Percentiles rank a stretch among this genome's conserved stretches.
phyloP scores from a whole-genome alignment of 495 filamentous ascomycete species.

The Aspergillus cristatus region DNA sequence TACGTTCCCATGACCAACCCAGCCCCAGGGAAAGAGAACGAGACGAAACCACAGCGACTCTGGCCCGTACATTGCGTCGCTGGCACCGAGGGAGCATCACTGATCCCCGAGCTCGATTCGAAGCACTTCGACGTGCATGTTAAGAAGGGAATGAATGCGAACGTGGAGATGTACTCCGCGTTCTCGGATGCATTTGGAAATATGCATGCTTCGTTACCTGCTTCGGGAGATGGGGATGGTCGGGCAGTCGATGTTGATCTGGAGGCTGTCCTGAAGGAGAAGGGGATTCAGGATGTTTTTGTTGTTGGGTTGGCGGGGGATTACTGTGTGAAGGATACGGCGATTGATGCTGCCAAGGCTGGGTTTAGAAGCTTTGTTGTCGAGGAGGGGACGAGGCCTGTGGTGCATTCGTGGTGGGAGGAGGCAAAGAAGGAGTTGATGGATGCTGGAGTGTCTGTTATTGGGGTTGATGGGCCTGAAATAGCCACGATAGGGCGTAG shows the following conservation, averaged over 20 bases:
- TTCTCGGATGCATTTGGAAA: constrained; percentile 70
- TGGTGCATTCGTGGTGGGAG: constrained; percentile 52
- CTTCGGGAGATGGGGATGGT: neutral
- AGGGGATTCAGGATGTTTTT: constrained; percentile 65
- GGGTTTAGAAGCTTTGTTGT: constrained; percentile 73
- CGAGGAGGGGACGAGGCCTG: constrained; percentile 65
- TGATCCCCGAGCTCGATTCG: constrained; percentile 64
- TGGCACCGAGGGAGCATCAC: constrained; percentile 58
- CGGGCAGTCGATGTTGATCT: constrained; percentile 52
- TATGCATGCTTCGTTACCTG: constrained; percentile 21
- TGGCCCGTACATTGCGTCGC: constrained; percentile 92
- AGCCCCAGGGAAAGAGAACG: constrained; percentile 41
- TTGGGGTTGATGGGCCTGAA: constrained; percentile 38
- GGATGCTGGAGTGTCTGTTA: constrained; percentile 42
- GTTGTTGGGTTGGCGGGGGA: constrained; percentile 80
- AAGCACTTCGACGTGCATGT: constrained; percentile 52
- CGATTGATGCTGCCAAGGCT: constrained; percentile 62
- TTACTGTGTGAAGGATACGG: constrained; percentile 79
- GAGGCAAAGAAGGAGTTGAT: constrained; percentile 46
- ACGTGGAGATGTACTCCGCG: constrained; percentile 85
- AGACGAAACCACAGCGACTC: constrained; percentile 58
- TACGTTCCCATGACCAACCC: constrained; percentile 59
- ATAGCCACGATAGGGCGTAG: too few species aligned
- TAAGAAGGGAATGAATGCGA: constrained; percentile 64
- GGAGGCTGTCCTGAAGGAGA: constrained; percentile 41